These are phyloP conservation scores for Trichodelitschia bisporula DNA, from an alignment of 495 filamentous ascomycete genomes.

Conservation along the genomic window DNA sequence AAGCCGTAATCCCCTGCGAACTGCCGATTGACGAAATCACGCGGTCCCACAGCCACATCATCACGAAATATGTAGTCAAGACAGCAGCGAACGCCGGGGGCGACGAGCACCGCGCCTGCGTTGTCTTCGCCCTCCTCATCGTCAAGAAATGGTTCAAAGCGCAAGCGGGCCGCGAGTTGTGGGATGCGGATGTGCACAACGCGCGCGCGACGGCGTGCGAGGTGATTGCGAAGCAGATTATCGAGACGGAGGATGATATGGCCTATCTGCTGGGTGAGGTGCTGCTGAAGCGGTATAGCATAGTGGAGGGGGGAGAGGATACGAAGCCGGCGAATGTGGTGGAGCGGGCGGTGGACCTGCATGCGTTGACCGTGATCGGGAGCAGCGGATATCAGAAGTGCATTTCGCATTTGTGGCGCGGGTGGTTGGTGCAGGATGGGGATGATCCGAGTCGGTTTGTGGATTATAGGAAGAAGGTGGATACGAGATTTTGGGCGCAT, in stretches of 20 bases:
- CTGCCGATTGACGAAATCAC: conserved; percentile 48
- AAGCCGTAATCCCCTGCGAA: conserved; percentile 71
- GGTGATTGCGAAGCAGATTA: conserved; percentile 81
- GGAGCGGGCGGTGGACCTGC: conserved; percentile 79
- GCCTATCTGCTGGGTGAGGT: conserved; percentile 52
- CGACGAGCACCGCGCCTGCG: conserved; percentile 44
- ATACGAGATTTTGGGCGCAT: conserved; percentile 50
- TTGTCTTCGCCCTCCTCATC: conserved; percentile 68
- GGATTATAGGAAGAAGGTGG: conserved; percentile 51
- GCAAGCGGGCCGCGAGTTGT: conserved; percentile 60
- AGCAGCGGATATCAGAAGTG: conserved; percentile 91
- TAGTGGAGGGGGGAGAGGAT: conserved; percentile 43
- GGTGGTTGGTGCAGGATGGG: conserved; percentile 90
- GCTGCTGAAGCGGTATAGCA: conserved; percentile 77
- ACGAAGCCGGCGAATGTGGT: conserved; percentile 63
- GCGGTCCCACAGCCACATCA: conserved; percentile 54
- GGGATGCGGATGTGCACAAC: conserved; percentile 68
- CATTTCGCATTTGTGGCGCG: conserved; percentile 73
- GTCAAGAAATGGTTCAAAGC: conserved; percentile 79
- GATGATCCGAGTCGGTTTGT: conserved; percentile 68
- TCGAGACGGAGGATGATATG: conserved; percentile 59
- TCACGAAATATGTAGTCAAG: conserved; percentile 51
- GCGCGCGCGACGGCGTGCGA: conserved; percentile 69
- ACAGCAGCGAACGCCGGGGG: conserved; percentile 66
- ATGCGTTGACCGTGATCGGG: conserved; percentile 66